These are phyloP conservation scores for Ustilago nuda DNA, from an alignment of 1,284 basidiomycete genomes.

Conservation along the genomic window DNA sequence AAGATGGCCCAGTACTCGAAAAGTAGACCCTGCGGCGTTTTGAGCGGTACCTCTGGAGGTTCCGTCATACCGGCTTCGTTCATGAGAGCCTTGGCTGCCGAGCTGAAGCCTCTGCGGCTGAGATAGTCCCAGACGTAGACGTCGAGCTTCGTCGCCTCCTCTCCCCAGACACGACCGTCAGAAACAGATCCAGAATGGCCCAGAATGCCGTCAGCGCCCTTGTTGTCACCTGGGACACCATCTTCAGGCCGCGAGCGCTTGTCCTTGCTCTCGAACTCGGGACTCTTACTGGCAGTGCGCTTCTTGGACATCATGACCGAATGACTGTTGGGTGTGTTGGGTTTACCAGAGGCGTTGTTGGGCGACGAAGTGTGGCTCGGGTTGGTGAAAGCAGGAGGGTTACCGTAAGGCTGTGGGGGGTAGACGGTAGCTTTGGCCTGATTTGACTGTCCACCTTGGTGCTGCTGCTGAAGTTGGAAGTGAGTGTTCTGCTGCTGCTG, in stretches of 20 bases:
- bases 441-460: conserved; percentile 24
- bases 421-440: conserved; percentile 41
- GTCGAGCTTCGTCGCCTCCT: conserved; percentile 65
- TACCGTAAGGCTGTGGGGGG: conserved; percentile 57
- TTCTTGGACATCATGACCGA: conserved; percentile 51
- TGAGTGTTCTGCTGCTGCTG: conserved; percentile 33
- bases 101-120: conserved; percentile 57
- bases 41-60: conserved; percentile 63
- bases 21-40: conserved; percentile 63
- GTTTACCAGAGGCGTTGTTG: conserved; percentile 33
- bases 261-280: conserved; percentile 53
- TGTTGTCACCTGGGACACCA: conserved; percentile 20
- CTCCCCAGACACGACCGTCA: conserved; percentile 55
- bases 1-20: conserved; percentile 69
- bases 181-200: conserved; percentile 30
- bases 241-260: conserved; percentile 55
- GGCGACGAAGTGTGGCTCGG: conserved; percentile 47
- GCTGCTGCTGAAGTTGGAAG: conserved; percentile 24
- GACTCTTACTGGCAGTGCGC: conserved; percentile 56
- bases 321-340: conserved; percentile 39
- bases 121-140: conserved; percentile 69
- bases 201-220: conserved; percentile 23
- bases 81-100: conserved; percentile 60
- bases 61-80: conserved; percentile 63
- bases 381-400: conserved; percentile 33